Evolutionary conservation across 129 eudicot genomes (phyloP).

Genomic region (Flaveria ramosissima): DNA sequence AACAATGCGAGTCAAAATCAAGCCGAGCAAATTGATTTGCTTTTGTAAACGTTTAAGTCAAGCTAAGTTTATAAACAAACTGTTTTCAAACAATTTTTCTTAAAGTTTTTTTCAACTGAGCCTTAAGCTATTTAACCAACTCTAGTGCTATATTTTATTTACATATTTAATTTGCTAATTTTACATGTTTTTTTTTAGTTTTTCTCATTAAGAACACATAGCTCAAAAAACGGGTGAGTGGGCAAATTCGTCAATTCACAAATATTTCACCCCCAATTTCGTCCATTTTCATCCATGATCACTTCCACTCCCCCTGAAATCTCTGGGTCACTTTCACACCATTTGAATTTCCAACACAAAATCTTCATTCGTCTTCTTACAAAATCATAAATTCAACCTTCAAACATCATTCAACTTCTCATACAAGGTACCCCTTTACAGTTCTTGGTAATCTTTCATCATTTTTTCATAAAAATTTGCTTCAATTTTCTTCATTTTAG

Average conservation of each 20-base stretch:
- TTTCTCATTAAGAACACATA: not conserved
- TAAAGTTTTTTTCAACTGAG: too few relatives aligned
- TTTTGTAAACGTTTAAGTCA: too few relatives aligned
- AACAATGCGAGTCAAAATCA: too few relatives aligned
- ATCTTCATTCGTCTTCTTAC: conserved; percentile 7
- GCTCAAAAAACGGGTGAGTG: not conserved
- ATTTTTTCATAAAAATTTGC: not conserved
- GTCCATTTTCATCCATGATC: conserved; percentile 33
- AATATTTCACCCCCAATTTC: not conserved
- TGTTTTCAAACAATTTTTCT: too few relatives aligned
- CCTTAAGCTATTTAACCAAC: too few relatives aligned
- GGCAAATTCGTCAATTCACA: conserved; percentile 21
- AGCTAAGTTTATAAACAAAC: too few relatives aligned
- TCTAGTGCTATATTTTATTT: too few relatives aligned
- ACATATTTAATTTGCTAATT: not conserved
- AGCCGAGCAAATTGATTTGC: too few relatives aligned
- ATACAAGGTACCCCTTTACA: conserved; percentile 26
- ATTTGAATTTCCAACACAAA: conserved; percentile 33
- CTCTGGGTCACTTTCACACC: conserved; percentile 20
- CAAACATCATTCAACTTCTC: conserved; percentile 22
- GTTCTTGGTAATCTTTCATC: conserved; percentile 3
- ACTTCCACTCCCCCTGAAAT: conserved; percentile 30
- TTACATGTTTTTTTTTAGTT: not conserved
- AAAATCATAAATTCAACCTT: not conserved
- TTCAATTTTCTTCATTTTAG: conserved; percentile 2